These are phyloP conservation scores for Xylaria acuta DNA, from an alignment of 495 filamentous ascomycete species.

Conservation along the genomic window DNA sequence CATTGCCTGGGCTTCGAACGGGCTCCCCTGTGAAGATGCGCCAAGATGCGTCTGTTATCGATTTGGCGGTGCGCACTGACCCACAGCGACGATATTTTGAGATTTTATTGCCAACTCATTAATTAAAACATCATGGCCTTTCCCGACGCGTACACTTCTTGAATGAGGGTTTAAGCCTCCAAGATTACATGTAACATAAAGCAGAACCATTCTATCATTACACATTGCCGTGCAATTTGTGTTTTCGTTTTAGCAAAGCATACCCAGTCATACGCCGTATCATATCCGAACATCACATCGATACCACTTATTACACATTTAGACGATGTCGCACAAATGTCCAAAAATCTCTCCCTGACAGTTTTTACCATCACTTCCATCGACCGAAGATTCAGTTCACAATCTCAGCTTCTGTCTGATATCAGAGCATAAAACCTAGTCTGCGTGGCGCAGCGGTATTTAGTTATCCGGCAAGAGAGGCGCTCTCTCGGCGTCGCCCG, in stretches of 20 bases:
- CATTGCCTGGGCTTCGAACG: neutral
- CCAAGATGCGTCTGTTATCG: neutral
- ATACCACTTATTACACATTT: neutral
- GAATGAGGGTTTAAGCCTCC: neutral
- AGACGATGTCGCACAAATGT: neutral
- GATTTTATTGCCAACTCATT: neutral
- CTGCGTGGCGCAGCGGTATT: neutral
- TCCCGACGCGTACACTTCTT: neutral
- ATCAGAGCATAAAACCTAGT: neutral
- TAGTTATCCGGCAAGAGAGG: conserved; percentile 54
- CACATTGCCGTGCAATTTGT: neutral
- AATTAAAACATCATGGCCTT: neutral
- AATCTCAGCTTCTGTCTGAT: neutral
- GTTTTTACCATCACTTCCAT: neutral
- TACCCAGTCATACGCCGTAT: neutral
- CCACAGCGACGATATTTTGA: neutral
- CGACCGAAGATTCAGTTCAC: neutral
- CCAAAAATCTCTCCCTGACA: neutral
- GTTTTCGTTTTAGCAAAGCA: neutral
- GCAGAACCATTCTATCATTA: neutral
- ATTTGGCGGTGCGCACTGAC: neutral
- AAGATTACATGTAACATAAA: neutral
- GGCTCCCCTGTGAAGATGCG: neutral
- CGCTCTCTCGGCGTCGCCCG: conserved; percentile 56
- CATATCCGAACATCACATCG: neutral